Conservation (phyloP, 2,329 filamentous ascomycete species). For the Fusarium pininemorale region DNA sequence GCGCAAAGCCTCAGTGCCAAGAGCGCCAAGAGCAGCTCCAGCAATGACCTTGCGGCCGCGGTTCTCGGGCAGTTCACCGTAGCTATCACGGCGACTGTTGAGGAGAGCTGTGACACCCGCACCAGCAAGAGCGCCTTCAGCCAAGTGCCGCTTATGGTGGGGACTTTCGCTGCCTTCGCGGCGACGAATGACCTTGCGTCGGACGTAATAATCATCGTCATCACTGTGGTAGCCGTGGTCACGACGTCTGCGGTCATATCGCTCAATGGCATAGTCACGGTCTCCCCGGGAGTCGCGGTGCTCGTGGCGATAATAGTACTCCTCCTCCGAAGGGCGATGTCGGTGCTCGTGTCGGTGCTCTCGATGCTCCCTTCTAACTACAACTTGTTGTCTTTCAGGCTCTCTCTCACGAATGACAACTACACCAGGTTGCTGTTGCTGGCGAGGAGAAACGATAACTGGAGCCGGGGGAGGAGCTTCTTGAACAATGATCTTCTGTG, state of each 20-base stretch:
- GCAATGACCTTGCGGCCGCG: conserved; percentile 68
- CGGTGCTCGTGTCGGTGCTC: conserved; percentile 15
- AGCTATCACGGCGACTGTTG: conserved; percentile 61
- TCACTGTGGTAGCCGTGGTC: conserved; percentile 57
- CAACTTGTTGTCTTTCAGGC: conserved; percentile 49
- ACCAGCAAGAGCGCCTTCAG: conserved; percentile 71
- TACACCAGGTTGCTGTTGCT: conserved; percentile 56
- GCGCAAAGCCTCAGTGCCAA: conserved; percentile 69
- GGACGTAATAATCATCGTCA: conserved; percentile 59
- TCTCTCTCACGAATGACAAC: conserved; percentile 57
- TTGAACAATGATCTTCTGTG: conserved; percentile 69
- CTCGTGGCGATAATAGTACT: conserved; percentile 63
- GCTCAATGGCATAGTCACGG: conserved; percentile 45
- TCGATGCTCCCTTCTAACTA: conserved; percentile 46
- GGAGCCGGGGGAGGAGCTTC: conserved; percentile 64
- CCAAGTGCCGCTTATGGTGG: conserved; percentile 67
- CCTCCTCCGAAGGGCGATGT: conserved; percentile 51
- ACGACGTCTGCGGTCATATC: conserved; percentile 53
- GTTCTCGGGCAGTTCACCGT: conserved; percentile 60
- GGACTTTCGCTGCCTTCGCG: conserved; percentile 61
- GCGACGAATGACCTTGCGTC: conserved; percentile 58
- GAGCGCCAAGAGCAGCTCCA: conserved; percentile 69
- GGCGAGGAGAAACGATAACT: conserved; percentile 56
- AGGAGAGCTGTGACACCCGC: conserved; percentile 69
- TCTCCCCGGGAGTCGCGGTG: conserved; percentile 53